Base-by-base conservation (phyloP, 2,329 filamentous ascomycete species). In the Setomelanomma holmii region DNA sequence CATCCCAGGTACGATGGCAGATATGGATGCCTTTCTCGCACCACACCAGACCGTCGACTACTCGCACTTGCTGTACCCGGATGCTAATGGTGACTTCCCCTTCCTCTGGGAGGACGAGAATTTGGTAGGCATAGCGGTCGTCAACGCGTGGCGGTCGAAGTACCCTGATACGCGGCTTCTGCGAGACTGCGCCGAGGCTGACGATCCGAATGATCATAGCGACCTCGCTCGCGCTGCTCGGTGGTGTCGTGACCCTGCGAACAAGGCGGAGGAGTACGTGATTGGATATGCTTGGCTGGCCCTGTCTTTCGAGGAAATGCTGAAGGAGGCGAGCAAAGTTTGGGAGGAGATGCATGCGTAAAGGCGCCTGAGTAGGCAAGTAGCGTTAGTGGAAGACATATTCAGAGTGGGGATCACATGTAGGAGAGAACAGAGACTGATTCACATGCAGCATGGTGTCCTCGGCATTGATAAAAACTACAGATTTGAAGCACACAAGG, bases 221-320 rank as follows among this genome's bases (percentile, higher is more conserved):
- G 45, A 49, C n/a, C 21, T 60, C 17, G 59, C 56, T 27, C 40
- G 49, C 4, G 59, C 56, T 35, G 50, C 45, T 16, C 44, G 50
- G 1, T 60, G 46, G 23, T 47, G 35, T 47, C 56, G 23, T 40
- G 45, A 42, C 10, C 24, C 12, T 12, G 43, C 35, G 12, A 51
- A 54, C 20, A 8, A 39, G 1, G 30, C 12, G 2, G 38, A n/a
- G 4, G 10, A 27, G 5, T 61, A 54, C 45, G 14, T 11, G 33
- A 43, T 61, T 11, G 24, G 44, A 8, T 36, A 61, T 43, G 21
- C 51, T 2, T 12, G 21, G 5, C 41, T 49, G n/a, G n/a, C n/a
- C n/a, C n/a, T n/a, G n/a, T n/a, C n/a, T n/a, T n/a, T n/a, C n/a
- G n/a, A n/a, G n/a, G n/a, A n/a, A n/a, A n/a, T n/a, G n/a, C n/a